Evolutionary conservation across 1,284 basidiomycete genomes (phyloP).

Genomic region (Amylostereum chailletii): DNA sequence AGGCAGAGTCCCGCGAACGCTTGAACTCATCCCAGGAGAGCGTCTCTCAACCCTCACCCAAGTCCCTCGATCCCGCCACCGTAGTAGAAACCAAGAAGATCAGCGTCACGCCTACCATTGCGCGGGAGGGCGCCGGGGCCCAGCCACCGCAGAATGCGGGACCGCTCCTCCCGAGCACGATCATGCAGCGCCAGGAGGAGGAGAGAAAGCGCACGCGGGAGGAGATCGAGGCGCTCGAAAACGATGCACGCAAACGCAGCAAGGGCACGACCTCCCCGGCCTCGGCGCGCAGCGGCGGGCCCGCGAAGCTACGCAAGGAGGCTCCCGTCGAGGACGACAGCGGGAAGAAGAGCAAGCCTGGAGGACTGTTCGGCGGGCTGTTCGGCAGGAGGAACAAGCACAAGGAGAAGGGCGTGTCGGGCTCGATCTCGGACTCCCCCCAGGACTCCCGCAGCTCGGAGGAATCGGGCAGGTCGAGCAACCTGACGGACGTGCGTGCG

Average conservation of each 20-base stretch:
- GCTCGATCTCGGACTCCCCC: constrained; percentile 22
- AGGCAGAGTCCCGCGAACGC: constrained; percentile 8
- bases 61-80: constrained; percentile 11
- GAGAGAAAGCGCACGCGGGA: constrained; percentile 52
- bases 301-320: constrained; percentile 46
- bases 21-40: constrained; percentile 3
- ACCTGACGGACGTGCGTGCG: constrained; percentile 15
- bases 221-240: constrained; percentile 49
- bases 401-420: constrained; percentile 52
- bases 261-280: constrained; percentile 29
- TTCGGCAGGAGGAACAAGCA: constrained; percentile 75
- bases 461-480: constrained; percentile 43
- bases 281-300: constrained; percentile 16
- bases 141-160: constrained; percentile 14
- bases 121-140: constrained; percentile 6
- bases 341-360: constrained; percentile 57
- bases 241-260: constrained; percentile 52
- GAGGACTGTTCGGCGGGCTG: constrained; percentile 59
- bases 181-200: constrained; percentile 46
- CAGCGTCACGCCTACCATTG: constrained; percentile 11
- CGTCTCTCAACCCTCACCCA: constrained; percentile 7
- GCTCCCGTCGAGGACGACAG: constrained; percentile 34
- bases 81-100: constrained; percentile 13
- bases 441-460: constrained; percentile 34
- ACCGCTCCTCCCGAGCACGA: constrained; percentile 35